Evolutionary conservation across 192 early-diverging fungal genomes (phyloP).

Genomic region (Polychytrium aggregatum): DNA sequence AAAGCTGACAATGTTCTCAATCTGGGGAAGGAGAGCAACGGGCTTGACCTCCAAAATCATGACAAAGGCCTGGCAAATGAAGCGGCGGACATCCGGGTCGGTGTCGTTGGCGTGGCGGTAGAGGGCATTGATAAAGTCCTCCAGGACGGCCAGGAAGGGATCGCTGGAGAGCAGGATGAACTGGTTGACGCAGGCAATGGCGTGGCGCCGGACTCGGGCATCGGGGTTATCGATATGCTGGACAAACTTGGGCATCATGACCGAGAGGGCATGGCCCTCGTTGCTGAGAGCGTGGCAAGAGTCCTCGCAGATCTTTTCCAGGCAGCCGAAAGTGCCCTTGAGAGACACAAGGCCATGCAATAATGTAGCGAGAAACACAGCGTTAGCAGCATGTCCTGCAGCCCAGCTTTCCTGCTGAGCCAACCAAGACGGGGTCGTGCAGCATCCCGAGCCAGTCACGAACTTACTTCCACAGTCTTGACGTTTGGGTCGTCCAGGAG

Average conservation of each 20-base stretch:
- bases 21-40: slow-evolving; percentile 74
- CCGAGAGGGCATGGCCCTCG: slow-evolving; percentile 64
- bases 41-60: slow-evolving; percentile 77
- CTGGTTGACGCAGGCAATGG: slow-evolving; percentile 74
- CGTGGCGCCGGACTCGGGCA: slow-evolving; percentile 62
- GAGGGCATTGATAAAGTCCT: slow-evolving; percentile 62
- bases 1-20: slow-evolving; percentile 84
- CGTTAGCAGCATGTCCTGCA: background rate
- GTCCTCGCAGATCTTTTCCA: slow-evolving; percentile 96
- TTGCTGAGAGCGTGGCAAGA: slow-evolving; percentile 67
- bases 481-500: slow-evolving; percentile 61
- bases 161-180: slow-evolving; percentile 72
- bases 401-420: background rate
- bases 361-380: background rate
- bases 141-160: slow-evolving; percentile 54
- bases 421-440: background rate
- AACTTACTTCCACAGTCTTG: slow-evolving; percentile 63
- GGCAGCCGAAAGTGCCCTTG: slow-evolving; percentile 70
- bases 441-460: too few relatives aligned
- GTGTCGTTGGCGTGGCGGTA: slow-evolving; percentile 79
- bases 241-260: slow-evolving; percentile 86
- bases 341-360: background rate
- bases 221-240: slow-evolving; percentile 69
- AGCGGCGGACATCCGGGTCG: slow-evolving; percentile 71
- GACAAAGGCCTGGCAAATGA: slow-evolving; percentile 90